Conservation (phyloP, 306 rosid genomes). For the Mimosa pudica region DNA sequence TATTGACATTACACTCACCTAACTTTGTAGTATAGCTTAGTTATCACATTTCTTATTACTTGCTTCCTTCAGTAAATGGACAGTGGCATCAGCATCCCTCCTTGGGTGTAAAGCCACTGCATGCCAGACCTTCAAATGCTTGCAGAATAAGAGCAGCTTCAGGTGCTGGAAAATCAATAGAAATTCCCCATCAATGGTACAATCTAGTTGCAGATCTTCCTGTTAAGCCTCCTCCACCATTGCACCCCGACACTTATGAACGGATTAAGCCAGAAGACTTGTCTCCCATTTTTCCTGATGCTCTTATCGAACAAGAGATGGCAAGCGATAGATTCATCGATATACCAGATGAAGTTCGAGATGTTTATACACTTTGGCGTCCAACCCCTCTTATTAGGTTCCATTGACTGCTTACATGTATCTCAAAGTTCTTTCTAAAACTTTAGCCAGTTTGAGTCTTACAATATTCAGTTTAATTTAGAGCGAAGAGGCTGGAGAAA, state of each 20-base stretch:
- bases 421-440: conserved; percentile 16
- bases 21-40: conserved; percentile 9
- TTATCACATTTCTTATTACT: conserved; percentile 14
- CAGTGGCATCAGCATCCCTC: conserved; percentile 53
- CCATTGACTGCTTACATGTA: conserved; percentile 1
- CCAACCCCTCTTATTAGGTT: conserved; percentile 97
- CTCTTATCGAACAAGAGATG: conserved; percentile 76
- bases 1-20: conserved; percentile 12
- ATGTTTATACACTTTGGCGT: conserved; percentile 88
- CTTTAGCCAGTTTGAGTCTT: conserved; percentile 33
- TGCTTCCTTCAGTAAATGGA: conserved; percentile 48
- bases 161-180: conserved; percentile 43
- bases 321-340: conserved; percentile 68
- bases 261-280: conserved; percentile 85
- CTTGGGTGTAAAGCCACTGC: conserved; percentile 48
- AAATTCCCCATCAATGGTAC: conserved; percentile 82
- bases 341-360: conserved; percentile 82
- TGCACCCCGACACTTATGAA: conserved; percentile 75
- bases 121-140: conserved; percentile 51
- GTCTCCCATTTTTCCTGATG: conserved; percentile 75
- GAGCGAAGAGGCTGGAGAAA: conserved; percentile 95
- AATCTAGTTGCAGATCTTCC: conserved; percentile 90
- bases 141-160: conserved; percentile 64
- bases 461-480: conserved; percentile 36
- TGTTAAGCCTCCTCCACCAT: conserved; percentile 81